Base-by-base conservation (phyloP, 2,329 filamentous ascomycete species). In the Mollisia scopiformis region DNA sequence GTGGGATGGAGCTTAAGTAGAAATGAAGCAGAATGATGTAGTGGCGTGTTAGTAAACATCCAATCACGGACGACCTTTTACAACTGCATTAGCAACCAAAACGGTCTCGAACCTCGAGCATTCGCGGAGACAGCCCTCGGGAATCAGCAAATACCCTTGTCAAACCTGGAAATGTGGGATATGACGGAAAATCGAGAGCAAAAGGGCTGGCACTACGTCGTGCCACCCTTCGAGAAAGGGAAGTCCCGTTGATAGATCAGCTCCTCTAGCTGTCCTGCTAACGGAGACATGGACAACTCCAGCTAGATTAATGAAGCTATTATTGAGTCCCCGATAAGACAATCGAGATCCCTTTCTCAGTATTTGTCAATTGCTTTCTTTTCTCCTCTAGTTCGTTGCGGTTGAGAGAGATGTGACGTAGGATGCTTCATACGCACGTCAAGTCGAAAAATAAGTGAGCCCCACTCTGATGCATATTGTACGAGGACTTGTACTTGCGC, bases 1-100 rank as follows among this genome's bases (percentile, higher is more conserved):
- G 39, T 47, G 39, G 54, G 39, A 43, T 35, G 4, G 3, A 35
- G 31, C 31, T 35, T 35, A 41, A n/a, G 16, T 55, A 43, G 5
- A 47, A 27, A 37, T 56, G 41, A 53, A 57, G 39, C 50, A 57
- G 41, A 61, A 43, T n/a, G n/a, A n/a, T n/a, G n/a, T n/a, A n/a
- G n/a, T n/a, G n/a, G n/a, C n/a, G n/a, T n/a, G n/a, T n/a, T n/a
- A n/a, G n/a, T n/a, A n/a, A 14, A 16, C 31, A 16, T 10, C 43
- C 43, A 47, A 47, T 47, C 43, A 47, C 3, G 16, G 16, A 3
- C 2, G 25, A 13, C 2, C 21, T 27, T 47, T 47, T 16, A 3
- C 6, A 47, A 28, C 43, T 27, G 23, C 43, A 47, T 47, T 47
- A 47, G 23, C 43, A 47, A 47, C 23, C 43, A 47, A 28, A 14